Conservation (phyloP, 2,329 filamentous ascomycete genomes). For the Fusarium secorum region DNA sequence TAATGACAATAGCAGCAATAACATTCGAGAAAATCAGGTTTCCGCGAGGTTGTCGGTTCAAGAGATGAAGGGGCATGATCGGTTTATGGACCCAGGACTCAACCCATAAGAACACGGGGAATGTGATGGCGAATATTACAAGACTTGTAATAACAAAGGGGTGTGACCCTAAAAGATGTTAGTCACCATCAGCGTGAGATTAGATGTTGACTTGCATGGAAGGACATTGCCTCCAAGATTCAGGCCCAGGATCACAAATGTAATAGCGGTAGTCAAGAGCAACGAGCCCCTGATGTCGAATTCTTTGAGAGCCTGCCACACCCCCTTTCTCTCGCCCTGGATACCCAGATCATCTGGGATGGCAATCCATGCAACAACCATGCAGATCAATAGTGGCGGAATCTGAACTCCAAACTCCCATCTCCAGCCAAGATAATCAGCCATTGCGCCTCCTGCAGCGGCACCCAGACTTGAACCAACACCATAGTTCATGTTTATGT, state of each 20-base stretch:
- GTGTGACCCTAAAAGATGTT: slow-evolving; percentile 58
- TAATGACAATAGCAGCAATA: slow-evolving; percentile 59
- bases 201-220: slow-evolving; percentile 55
- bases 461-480: slow-evolving; percentile 67
- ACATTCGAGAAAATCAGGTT: slow-evolving; percentile 66
- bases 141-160: slow-evolving; percentile 64
- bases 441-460: slow-evolving; percentile 73
- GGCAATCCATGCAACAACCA: slow-evolving; percentile 54
- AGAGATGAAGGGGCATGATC: slow-evolving; percentile 66
- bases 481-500: slow-evolving; percentile 72
- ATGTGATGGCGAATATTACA: slow-evolving; percentile 55
- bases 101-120: slow-evolving; percentile 60
- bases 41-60: slow-evolving; percentile 59
- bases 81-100: slow-evolving; percentile 61
- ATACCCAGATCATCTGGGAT: slow-evolving; percentile 64
- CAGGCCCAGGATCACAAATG: slow-evolving; percentile 66
- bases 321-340: slow-evolving; percentile 52
- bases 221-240: slow-evolving; percentile 70
- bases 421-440: slow-evolving; percentile 75
- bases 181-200: not conserved
- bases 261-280: slow-evolving; percentile 60
- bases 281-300: slow-evolving; percentile 66
- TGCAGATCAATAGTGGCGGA: slow-evolving; percentile 57
- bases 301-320: slow-evolving; percentile 58
- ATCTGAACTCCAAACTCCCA: slow-evolving; percentile 74